These are phyloP conservation scores for Escovopsis weberi DNA, from an alignment of 2,329 filamentous ascomycete species.

Conservation along the genomic window DNA sequence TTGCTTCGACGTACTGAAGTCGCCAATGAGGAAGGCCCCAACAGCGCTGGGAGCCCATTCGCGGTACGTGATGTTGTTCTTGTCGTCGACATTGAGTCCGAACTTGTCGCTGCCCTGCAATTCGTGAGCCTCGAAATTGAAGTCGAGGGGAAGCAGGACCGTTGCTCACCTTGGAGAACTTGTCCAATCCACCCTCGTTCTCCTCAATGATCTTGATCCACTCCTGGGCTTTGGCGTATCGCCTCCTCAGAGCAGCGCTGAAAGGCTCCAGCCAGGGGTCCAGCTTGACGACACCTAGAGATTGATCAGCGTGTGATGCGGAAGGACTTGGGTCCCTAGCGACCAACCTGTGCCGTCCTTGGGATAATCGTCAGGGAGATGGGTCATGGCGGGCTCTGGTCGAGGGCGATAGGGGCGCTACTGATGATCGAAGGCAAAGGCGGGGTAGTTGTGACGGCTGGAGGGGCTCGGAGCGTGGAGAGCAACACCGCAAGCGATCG, in stretches of 20 bases:
- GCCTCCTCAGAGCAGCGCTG: constrained; percentile 57
- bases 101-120: constrained; percentile 68
- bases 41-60: constrained; percentile 93
- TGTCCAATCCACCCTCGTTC: constrained; percentile 76
- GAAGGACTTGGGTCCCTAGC: not conserved
- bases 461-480: not conserved
- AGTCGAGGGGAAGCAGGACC: constrained; percentile 7
- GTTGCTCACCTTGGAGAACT: constrained; percentile 60
- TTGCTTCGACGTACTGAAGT: constrained; percentile 62
- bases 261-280: constrained; percentile 88
- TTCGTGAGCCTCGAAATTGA: constrained; percentile 3
- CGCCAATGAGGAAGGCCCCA: constrained; percentile 75
- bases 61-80: constrained; percentile 78
- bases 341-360: constrained; percentile 58
- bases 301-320: constrained; percentile 3
- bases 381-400: not conserved
- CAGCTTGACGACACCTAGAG: constrained; percentile 64
- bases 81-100: constrained; percentile 66
- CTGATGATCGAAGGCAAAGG: not conserved
- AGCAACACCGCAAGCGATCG: not conserved
- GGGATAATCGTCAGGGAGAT: constrained; percentile 27
- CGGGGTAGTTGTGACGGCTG: not conserved
- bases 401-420: not conserved
- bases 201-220: constrained; percentile 80
- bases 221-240: constrained; percentile 64